Evolutionary conservation across 495 filamentous ascomycete species (phyloP), one percentile per base, ranked within the genome.

Genomic region (Podospora appendiculata): DNA sequence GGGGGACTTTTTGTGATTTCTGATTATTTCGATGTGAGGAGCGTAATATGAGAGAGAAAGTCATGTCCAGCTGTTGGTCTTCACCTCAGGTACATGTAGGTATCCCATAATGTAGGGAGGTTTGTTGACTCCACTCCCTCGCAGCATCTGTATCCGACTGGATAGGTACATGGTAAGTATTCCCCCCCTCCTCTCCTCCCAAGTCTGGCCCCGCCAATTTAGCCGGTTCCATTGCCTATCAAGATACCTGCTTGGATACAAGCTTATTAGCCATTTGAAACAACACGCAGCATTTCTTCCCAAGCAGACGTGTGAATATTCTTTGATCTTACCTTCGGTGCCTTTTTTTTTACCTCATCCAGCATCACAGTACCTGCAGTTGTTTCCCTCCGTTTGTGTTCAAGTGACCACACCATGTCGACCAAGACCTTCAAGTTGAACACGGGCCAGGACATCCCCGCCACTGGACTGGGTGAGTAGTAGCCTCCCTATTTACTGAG

Each of bases 381-480:
- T 25, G 25, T 25, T 5, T 2, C 25, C 25, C 25, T 25, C 25
- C 2, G 25, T 25, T 25, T 32, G 0, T 33, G 14, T 13, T 2
- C 44, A 38, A 35, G 17, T 45, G 10, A 17, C 18, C 43, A 38
- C 0, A 71, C 41, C 35, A 80, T 80, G 76, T 65, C 76, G 49
- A 65, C 64, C 53, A 72, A 73, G 35, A 64, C 66, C 17, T 85
- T 84, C 69, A 85, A 82, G 60, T 81, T 93, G 58, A 93, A 91
- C 74, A 90, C 79, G 35, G 88, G 87, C 51, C 75, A 78, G 38
- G 72, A 79, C 53, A 90, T 93, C 61, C 88, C 88, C 32, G 85
- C 88, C 32, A 58, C 91, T 12, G 88, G 87, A 4, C 73, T 91
- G 9, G 86, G 86, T 76, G 81, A 48, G 58, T 80, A 51, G 12